Percentiles rank a stretch among this genome's conserved stretches.
Conservation (phyloP, 352 stramenopile species). For the Phytophthora sojae region DNA sequence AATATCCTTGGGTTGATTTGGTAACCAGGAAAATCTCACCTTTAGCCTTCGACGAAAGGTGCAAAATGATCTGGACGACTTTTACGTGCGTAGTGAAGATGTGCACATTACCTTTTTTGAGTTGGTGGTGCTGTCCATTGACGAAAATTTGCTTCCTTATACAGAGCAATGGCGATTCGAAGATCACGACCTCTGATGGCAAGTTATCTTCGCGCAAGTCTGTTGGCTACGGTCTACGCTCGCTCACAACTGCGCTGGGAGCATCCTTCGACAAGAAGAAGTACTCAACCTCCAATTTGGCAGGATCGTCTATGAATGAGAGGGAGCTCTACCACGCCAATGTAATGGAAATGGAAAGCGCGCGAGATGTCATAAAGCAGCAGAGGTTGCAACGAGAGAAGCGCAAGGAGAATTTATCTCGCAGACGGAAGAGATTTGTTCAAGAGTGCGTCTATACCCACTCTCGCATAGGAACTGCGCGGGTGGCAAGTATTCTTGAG, state of each 20-base stretch:
- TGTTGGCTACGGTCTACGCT: conserved; percentile 69
- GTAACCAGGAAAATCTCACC: conserved; percentile 44
- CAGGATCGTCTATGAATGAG: conserved; percentile 35
- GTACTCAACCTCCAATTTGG: conserved; percentile 28
- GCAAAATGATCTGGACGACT: conserved; percentile 59
- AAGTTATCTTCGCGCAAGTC: conserved; percentile 54
- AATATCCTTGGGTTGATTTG: not conserved
- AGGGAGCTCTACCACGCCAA: conserved; percentile 37
- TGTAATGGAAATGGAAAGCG: conserved; percentile 33
- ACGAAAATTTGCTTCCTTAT: conserved; percentile 2
- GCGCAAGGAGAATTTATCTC: conserved; percentile 58
- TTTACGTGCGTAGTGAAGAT: conserved; percentile 51
- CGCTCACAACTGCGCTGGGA: conserved; percentile 59
- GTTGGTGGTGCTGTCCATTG: not conserved
- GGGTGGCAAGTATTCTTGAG: conserved; percentile 52
- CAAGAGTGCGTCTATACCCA: conserved; percentile 57
- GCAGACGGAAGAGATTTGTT: conserved; percentile 69
- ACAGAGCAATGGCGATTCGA: conserved; percentile 21
- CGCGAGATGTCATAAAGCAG: conserved; percentile 47
- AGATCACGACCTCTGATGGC: not conserved
- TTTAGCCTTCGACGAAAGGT: conserved; percentile 68
- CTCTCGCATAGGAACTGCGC: conserved; percentile 30
- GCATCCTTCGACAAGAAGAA: conserved; percentile 38
- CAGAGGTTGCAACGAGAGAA: conserved; percentile 59
- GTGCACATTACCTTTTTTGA: conserved; percentile 6